Evolutionary conservation across 2,329 filamentous ascomycete genomes (phyloP), one percentile per base, ranked within the genome.

Genomic region (Ophiocordyceps robertsii): DNA sequence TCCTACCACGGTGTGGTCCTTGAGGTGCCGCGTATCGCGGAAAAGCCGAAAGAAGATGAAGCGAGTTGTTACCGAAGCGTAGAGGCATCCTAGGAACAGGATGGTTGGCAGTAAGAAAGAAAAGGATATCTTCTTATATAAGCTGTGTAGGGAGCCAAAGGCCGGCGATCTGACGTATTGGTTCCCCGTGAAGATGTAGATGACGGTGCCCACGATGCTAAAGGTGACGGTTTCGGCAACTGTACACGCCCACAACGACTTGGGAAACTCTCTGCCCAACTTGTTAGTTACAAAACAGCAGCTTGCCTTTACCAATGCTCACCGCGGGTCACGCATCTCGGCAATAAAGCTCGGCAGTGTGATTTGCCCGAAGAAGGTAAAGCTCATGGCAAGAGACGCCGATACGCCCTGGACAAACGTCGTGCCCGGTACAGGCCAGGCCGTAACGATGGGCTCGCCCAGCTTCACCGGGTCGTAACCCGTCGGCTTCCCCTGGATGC

Each of bases 31-130:
- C 2, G 86, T 83, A 53, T 80, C 79, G 44, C 82, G 77, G 62
- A 94, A 94, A n/a, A 92, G 57, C 48, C 86, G 84, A 74, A 95
- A 93, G 67, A 95, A 94, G 54, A 95, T 68, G 65, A 95, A 95
- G 29, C 89, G 82, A 1, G 84, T 83, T 4, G 86, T 89, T 2
- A 95, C 86, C 0, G 85, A 92, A 14, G 89, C 88, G 58, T 95
- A 95, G 16, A 95, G 64, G 0, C 92, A 86, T 8, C 89, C 89
- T 5, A 95, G 65, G 67, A 95, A 95, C 56, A 95, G 86, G 50
- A 95, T 73, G 0, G 89, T 95, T 0, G 89, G 89, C 29, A 95
- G 83, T 87, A 95, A 95, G 67, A 95, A 94, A 12, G 83, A 88
- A 63, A 94, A 95, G 0, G 85, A 76, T 2, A 92, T 73, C 67